These are phyloP conservation scores for Clonostachys sp. DNA, from an alignment of 2,329 filamentous ascomycete species.

Conservation along the genomic window DNA sequence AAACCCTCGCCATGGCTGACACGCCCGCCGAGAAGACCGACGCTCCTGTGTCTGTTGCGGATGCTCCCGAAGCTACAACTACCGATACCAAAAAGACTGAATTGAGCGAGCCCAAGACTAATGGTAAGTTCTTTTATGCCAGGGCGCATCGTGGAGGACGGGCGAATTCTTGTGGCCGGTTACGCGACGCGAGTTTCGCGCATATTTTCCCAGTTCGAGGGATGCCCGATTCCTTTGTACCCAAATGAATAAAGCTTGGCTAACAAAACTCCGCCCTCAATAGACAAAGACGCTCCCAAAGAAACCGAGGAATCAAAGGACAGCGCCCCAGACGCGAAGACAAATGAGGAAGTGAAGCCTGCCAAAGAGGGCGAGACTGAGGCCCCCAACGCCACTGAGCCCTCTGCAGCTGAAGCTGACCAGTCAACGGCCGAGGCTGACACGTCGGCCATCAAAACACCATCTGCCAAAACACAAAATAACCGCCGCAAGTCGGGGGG, in stretches of 20 bases:
- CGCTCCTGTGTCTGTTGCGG: conserved; percentile 13
- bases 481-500: conserved; percentile 71
- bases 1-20: conserved; percentile 28
- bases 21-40: conserved; percentile 27
- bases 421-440: neutral
- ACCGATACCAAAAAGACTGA: conserved; percentile 8
- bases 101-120: conserved; percentile 12
- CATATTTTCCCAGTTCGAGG: conserved; percentile 1
- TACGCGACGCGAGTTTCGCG: conserved; percentile 18
- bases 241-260: neutral
- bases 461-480: conserved; percentile 26
- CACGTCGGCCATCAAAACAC: conserved; percentile 23
- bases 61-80: neutral
- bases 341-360: conserved; percentile 17
- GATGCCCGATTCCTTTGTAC: neutral
- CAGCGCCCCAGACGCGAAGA: conserved; percentile 13
- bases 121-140: conserved; percentile 17
- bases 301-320: conserved; percentile 17
- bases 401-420: conserved; percentile 13
- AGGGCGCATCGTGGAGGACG: neutral
- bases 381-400: conserved; percentile 13
- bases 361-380: conserved; percentile 45
- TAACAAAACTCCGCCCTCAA: neutral
- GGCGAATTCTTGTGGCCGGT: neutral
- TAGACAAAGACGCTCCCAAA: conserved; percentile 5